Evolutionary conservation across 1,284 basidiomycete species (phyloP).

Genomic region (Boletellus sp.): DNA sequence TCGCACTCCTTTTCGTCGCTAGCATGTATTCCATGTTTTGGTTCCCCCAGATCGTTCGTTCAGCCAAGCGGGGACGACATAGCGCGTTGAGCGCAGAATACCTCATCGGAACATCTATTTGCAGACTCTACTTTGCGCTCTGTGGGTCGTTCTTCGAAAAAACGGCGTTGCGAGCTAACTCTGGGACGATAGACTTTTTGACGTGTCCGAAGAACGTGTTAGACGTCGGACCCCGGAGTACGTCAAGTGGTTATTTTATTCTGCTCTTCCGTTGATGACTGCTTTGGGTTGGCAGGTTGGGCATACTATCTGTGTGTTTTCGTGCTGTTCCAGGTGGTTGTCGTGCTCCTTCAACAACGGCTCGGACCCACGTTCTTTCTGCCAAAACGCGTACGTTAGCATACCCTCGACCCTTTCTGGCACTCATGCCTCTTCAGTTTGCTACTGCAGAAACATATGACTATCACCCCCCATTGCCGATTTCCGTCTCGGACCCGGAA

Average conservation of each 20-base stretch:
- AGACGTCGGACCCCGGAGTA: slow-evolving; percentile 69
- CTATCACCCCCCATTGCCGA: slow-evolving; percentile 77
- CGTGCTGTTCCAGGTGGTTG: slow-evolving; percentile 58
- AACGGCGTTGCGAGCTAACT: neutral
- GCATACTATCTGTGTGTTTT: slow-evolving; percentile 60
- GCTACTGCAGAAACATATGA: slow-evolving; percentile 66
- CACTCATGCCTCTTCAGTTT: slow-evolving; percentile 43
- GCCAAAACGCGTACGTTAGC: slow-evolving; percentile 47
- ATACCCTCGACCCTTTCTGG: neutral
- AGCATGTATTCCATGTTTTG: slow-evolving; percentile 75
- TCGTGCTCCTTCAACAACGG: slow-evolving; percentile 73
- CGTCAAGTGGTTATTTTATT: slow-evolving; percentile 20
- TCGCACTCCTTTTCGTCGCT: slow-evolving; percentile 71
- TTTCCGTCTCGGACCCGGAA: slow-evolving; percentile 58
- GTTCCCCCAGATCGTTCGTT: slow-evolving; percentile 81
- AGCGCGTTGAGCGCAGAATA: slow-evolving; percentile 71
- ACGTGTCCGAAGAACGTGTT: slow-evolving; percentile 82
- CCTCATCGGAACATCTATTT: slow-evolving; percentile 73
- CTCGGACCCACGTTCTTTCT: slow-evolving; percentile 85
- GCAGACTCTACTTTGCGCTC: slow-evolving; percentile 66
- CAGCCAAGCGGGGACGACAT: slow-evolving; percentile 64
- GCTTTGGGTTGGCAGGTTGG: slow-evolving; percentile 49
- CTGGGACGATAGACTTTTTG: slow-evolving; percentile 60
- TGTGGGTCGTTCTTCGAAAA: slow-evolving; percentile 50
- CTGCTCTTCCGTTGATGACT: neutral